These are phyloP conservation scores for Lonicera japonica DNA, from an alignment of 129 eudicot species.

Conservation along the genomic window DNA sequence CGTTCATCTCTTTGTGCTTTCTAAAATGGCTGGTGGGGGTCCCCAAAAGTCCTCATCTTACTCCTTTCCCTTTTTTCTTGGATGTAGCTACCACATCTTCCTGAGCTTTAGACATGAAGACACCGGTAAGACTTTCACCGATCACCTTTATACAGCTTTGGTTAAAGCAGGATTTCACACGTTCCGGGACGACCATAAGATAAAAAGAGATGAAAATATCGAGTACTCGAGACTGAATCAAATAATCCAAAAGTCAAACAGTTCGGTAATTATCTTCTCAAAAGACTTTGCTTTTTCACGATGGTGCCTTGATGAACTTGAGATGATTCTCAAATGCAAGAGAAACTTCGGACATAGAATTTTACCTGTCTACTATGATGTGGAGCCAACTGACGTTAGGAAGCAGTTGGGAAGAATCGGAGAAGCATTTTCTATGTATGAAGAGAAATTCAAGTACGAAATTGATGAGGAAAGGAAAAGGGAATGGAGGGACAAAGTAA, in stretches of 20 bases:
- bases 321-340: not conserved
- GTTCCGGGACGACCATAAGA: not conserved
- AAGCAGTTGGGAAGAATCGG: not conserved
- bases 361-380: not conserved
- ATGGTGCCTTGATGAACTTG: slow-evolving; percentile 9
- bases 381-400: not conserved
- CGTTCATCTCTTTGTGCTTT: too few species aligned
- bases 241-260: not conserved
- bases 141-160: not conserved
- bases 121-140: not conserved
- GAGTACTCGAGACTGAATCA: not conserved
- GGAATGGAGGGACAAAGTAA: not conserved
- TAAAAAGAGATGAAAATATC: not conserved
- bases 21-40: not conserved
- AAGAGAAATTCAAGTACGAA: not conserved
- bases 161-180: not conserved
- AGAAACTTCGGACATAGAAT: not conserved
- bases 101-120: not conserved
- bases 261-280: not conserved
- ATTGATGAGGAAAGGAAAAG: not conserved
- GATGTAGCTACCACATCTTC: not conserved
- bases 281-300: not conserved
- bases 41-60: not conserved
- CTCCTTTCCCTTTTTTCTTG: too few species aligned
- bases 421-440: not conserved